Evolutionary conservation across 176 grass and related monocot species (phyloP).

Genomic region (Luzula sylvatica): DNA sequence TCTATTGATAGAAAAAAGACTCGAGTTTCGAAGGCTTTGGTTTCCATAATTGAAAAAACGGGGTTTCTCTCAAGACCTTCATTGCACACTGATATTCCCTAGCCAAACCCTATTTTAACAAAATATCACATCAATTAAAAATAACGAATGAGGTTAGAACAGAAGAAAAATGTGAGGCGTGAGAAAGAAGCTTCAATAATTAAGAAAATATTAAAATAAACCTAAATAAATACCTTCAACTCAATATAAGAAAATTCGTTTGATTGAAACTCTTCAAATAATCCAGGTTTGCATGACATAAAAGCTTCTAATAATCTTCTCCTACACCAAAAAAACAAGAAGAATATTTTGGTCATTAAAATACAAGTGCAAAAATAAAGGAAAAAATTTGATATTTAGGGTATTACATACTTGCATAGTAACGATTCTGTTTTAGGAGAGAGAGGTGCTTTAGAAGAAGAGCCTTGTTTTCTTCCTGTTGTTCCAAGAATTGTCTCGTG

Average conservation of each 20-base stretch:
- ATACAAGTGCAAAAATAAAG: not conserved
- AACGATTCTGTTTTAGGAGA: slow-evolving; percentile 62
- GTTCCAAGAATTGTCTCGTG: slow-evolving; percentile 79
- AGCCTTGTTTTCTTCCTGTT: slow-evolving; percentile 90
- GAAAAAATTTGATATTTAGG: slow-evolving; percentile 8
- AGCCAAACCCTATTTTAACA: slow-evolving; percentile 36
- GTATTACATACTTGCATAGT: slow-evolving; percentile 67
- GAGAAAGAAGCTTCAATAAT: not conserved
- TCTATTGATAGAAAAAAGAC: slow-evolving; percentile 12
- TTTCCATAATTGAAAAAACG: slow-evolving; percentile 38
- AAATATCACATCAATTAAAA: not conserved
- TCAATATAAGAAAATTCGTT: slow-evolving; percentile 38
- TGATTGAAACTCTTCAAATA: slow-evolving; percentile 8
- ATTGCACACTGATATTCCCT: slow-evolving; percentile 44
- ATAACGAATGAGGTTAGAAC: not conserved
- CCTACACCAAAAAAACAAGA: slow-evolving; percentile 18
- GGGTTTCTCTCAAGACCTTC: slow-evolving; percentile 35
- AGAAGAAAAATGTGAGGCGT: not conserved
- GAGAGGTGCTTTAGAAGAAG: slow-evolving; percentile 52
- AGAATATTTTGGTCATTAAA: not conserved
- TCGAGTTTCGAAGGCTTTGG: slow-evolving; percentile 39
- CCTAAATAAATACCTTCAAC: slow-evolving; percentile 44
- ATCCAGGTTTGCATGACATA: slow-evolving; percentile 23
- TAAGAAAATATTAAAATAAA: not conserved
- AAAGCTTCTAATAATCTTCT: slow-evolving; percentile 66